Percentiles rank a stretch among this genome's conserved stretches.
Conservation (phyloP, 768 basidiomycete species). For the Mrakia gelida region DNA sequence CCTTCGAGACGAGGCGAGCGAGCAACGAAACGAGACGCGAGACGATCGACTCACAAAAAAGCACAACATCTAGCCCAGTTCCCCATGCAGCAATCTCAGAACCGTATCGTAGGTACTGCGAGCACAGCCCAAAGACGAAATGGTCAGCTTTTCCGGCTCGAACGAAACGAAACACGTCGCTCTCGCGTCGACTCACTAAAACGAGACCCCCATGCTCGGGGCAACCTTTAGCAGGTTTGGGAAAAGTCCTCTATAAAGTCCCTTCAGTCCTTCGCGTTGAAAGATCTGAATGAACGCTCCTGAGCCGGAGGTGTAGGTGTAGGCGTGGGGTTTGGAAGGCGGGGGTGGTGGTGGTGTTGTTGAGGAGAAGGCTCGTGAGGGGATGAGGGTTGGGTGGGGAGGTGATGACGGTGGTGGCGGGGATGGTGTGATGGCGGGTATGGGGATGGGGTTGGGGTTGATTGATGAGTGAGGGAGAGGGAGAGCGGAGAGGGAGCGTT, state of each 20-base stretch:
- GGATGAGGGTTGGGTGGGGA: not conserved
- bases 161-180: too few species aligned
- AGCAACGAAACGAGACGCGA: too few species aligned
- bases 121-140: too few species aligned
- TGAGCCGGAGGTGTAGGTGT: slow-evolving; percentile 28
- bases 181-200: slow-evolving; percentile 18
- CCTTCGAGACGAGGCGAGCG: too few species aligned
- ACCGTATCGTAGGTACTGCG: too few species aligned
- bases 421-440: too few species aligned
- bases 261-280: slow-evolving; percentile 25
- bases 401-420: not conserved
- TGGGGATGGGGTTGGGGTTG: not conserved
- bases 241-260: slow-evolving; percentile 27
- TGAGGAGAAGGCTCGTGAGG: not conserved
- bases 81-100: too few species aligned
- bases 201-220: slow-evolving; percentile 24
- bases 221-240: slow-evolving; percentile 33
- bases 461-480: not conserved
- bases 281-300: slow-evolving; percentile 31
- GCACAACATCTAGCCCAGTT: too few species aligned
- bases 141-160: too few species aligned
- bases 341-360: not conserved
- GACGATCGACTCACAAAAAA: too few species aligned
- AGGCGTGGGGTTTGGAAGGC: not conserved
- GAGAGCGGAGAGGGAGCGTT: slow-evolving; percentile 4